Base-by-base conservation (phyloP, 805 yeast genomes). In the Yarrowia bubula region DNA sequence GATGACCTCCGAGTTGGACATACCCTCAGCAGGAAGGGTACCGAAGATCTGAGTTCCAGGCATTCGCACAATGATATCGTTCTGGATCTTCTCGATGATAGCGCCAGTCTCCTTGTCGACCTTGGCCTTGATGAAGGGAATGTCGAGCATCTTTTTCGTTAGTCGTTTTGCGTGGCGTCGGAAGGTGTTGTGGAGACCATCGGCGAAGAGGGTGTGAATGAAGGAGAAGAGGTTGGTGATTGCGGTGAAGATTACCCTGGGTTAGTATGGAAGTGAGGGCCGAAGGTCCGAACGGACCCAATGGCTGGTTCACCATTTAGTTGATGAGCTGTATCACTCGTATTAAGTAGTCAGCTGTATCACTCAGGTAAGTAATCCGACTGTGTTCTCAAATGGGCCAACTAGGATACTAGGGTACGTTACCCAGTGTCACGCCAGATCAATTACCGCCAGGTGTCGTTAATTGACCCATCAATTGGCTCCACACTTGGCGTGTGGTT, bases 41-140 rank as follows among this genome's bases (percentile, higher is more conserved):
- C 69, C 66, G 65, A 74, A 68, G 46, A 68, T 71, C 4, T 68
- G 70, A 39, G 73, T 53, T 0, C 71, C 69, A 0, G 77, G 77
- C 64, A 86, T 83, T 66, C 84, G 84, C 65, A 80, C 79, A 60
- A 92, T 83, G 65, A 93, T 70, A 18, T 81, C 80, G 0, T 75
- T 68, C 68, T 92, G 91, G 38, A 93, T 75, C 22, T 78, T 77
- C 0, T 51, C 73, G 1, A 82, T 74, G 0, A 83, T 83, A 48
- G 77, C 78, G 4, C 66, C 66, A 1, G 92, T 80, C 71, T 92
- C 92, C 31, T 74, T 71, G 42, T 87, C 85, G 7, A 93, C 87
- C 69, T 83, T 83, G 0, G 72, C 67, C 65, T 79, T 83, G 28
- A 90, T 67, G 0, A 82, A 77, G 1, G 92, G 92, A 6, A 87